Evolutionary conservation across 2,329 filamentous ascomycete genomes (phyloP).

Genomic region (Aspergillus udagawae): DNA sequence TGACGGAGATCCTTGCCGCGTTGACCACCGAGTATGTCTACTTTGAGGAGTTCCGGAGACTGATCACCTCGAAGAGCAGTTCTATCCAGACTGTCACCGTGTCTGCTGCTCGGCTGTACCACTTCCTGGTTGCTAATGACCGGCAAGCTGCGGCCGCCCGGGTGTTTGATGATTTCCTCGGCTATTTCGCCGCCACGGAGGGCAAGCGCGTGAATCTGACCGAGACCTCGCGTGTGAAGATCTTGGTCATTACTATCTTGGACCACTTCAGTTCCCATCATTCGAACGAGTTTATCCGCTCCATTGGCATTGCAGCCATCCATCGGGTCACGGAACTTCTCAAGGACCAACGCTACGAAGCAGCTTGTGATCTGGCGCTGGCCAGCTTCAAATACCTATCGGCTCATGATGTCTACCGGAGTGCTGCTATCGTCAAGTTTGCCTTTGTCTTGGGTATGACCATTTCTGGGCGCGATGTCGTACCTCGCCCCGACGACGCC

Average conservation of each 20-base stretch:
- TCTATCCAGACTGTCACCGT: slow-evolving; percentile 34
- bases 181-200: slow-evolving; percentile 32
- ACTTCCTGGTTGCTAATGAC: slow-evolving; percentile 24
- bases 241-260: slow-evolving; percentile 30
- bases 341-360: slow-evolving; percentile 24
- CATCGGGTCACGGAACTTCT: slow-evolving; percentile 28
- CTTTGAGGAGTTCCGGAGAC: slow-evolving; percentile 37
- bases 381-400: slow-evolving; percentile 33
- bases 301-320: slow-evolving; percentile 34
- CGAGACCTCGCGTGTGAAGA: slow-evolving; percentile 24
- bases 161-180: slow-evolving; percentile 28
- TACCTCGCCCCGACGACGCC: slow-evolving; percentile 29
- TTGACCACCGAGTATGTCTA: slow-evolving; percentile 43
- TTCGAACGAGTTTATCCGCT: slow-evolving; percentile 33
- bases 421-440: slow-evolving; percentile 30
- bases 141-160: slow-evolving; percentile 20
- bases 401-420: slow-evolving; percentile 28
- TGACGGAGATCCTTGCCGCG: slow-evolving; percentile 43
- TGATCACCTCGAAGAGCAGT: slow-evolving; percentile 35
- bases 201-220: slow-evolving; percentile 24
- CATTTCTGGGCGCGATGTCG: slow-evolving; percentile 35
- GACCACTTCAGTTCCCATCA: slow-evolving; percentile 33
- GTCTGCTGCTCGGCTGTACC: slow-evolving; percentile 32
- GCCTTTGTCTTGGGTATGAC: slow-evolving; percentile 31
- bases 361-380: slow-evolving; percentile 31